Conservation (phyloP, 2,329 filamentous ascomycete species). For the Epichloe brachyelytri region DNA sequence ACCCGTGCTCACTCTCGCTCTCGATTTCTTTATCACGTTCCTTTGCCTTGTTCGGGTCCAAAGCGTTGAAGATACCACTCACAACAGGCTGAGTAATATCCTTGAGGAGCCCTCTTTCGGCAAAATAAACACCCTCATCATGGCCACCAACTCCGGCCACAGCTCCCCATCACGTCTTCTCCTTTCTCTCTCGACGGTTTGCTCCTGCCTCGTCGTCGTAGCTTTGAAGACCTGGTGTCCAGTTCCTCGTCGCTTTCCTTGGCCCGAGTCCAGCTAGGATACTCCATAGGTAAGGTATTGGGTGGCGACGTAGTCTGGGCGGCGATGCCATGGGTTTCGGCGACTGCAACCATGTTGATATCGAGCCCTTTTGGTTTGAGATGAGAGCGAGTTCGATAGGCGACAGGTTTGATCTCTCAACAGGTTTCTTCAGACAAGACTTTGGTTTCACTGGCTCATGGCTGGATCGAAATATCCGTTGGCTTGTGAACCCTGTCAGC, state of each 20-base stretch:
- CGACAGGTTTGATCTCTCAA: background rate
- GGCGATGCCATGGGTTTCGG: background rate
- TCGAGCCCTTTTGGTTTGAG: background rate
- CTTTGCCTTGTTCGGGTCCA: background rate
- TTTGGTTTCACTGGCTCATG: background rate
- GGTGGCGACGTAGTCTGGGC: background rate
- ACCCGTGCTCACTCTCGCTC: background rate
- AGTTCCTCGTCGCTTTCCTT: background rate
- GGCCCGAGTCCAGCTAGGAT: background rate
- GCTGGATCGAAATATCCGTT: background rate
- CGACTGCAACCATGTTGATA: background rate
- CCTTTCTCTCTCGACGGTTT: background rate
- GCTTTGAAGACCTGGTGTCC: background rate
- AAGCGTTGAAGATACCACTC: background rate
- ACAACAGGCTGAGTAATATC: background rate
- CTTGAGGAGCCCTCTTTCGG: background rate
- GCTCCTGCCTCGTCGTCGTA: slow-evolving; percentile 1
- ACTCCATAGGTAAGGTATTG: background rate
- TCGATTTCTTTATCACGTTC: background rate
- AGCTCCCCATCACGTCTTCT: background rate
- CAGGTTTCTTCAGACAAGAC: background rate
- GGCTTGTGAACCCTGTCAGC: too few relatives aligned
- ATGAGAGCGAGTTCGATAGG: background rate
- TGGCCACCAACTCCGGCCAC: background rate
- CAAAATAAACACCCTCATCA: background rate